These are phyloP conservation scores for Magnolia officinalis DNA, from an alignment of 164 flowering plant genomes.

Conservation along the genomic window DNA sequence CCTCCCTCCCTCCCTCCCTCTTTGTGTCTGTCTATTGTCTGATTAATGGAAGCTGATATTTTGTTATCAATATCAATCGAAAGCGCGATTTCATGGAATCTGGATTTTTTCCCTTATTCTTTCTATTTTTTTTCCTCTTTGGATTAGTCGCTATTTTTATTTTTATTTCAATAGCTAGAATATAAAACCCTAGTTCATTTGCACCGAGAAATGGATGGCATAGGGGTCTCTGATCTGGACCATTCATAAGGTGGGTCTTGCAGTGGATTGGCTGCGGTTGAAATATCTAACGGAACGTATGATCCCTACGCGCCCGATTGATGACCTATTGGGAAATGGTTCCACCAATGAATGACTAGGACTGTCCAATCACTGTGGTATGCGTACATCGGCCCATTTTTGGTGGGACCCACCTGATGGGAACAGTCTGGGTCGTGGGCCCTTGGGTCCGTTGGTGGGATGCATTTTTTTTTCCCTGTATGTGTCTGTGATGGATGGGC, in stretches of 20 bases:
- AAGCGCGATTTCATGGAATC: not conserved
- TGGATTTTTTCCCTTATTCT: too few species aligned
- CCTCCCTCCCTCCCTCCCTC: not conserved
- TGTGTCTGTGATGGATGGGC: too few species aligned
- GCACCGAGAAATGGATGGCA: not conserved
- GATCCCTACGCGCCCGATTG: not conserved
- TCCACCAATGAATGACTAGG: not conserved
- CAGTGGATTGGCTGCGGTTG: not conserved
- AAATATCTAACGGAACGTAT: too few species aligned
- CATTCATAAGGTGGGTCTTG: not conserved
- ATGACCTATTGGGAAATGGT: not conserved
- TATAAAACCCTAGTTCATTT: not conserved
- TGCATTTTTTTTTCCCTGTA: too few species aligned
- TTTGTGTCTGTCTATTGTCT: not conserved
- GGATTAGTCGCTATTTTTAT: too few species aligned
- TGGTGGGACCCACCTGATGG: not conserved
- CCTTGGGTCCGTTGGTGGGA: too few species aligned
- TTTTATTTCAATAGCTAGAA: not conserved
- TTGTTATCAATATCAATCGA: too few species aligned
- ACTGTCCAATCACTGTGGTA: not conserved
- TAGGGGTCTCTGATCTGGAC: not conserved
- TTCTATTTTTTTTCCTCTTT: too few species aligned
- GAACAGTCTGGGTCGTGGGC: not conserved
- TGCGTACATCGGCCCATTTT: not conserved
- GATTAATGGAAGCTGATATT: too few species aligned